These are phyloP conservation scores for Lachancea sp. DNA, from an alignment of 805 yeast species.

Conservation along the genomic window DNA sequence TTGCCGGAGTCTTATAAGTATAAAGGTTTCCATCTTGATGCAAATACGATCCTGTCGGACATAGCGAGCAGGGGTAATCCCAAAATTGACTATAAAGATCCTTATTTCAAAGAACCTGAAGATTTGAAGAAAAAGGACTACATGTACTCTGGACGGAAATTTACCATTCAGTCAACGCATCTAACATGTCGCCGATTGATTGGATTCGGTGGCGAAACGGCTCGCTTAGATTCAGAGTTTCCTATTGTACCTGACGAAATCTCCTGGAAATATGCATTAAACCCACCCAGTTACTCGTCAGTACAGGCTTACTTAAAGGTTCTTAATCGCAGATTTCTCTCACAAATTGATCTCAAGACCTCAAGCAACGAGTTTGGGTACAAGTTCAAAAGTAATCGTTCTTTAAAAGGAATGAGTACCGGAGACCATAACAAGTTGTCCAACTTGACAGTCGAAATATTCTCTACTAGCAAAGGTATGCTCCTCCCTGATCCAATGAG, in stretches of 20 bases:
- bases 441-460: conserved; percentile 62
- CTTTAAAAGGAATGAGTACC: conserved; percentile 23
- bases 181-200: conserved; percentile 17
- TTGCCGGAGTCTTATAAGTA: neutral
- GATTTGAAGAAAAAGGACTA: conserved; percentile 54
- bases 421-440: conserved; percentile 44
- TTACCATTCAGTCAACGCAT: conserved; percentile 40
- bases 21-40: conserved; percentile 1
- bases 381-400: conserved; percentile 10
- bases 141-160: conserved; percentile 61
- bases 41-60: conserved; percentile 37
- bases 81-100: conserved; percentile 51
- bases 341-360: conserved; percentile 8
- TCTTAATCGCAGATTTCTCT: conserved; percentile 11
- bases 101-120: conserved; percentile 48
- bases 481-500: conserved; percentile 56
- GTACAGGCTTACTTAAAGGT: neutral
- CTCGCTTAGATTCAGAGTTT: conserved; percentile 5
- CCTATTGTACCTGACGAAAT: conserved; percentile 7
- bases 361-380: conserved; percentile 9
- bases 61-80: conserved; percentile 45
- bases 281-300: conserved; percentile 43
- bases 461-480: conserved; percentile 47
- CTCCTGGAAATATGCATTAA: conserved; percentile 41
- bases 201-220: conserved; percentile 25